phyloP scores from a whole-genome alignment of 768 basidiomycete species.

The Kwoniella shandongensis region DNA sequence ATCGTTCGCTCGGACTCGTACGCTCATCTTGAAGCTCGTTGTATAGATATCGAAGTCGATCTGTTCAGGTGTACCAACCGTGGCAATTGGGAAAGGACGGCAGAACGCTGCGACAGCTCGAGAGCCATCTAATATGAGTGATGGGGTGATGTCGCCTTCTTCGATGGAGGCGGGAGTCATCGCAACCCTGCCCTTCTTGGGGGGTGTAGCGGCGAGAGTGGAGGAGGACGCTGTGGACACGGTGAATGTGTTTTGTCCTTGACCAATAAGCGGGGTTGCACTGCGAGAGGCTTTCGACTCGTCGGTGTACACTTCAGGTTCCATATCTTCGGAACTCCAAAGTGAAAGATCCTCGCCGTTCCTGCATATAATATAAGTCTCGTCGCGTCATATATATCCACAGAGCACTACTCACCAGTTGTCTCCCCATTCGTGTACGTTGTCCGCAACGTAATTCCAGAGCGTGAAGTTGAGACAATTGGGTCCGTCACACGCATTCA shows the following conservation, averaged over 20 bases:
- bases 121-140: constrained; percentile 78
- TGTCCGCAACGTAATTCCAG: constrained; percentile 61
- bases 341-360: constrained; percentile 92
- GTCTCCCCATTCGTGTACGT: constrained; percentile 85
- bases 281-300: constrained; percentile 22
- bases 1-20: constrained; percentile 67
- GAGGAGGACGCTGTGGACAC: constrained; percentile 3
- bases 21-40: constrained; percentile 68
- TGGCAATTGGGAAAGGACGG: constrained; percentile 75
- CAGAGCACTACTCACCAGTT: constrained; percentile 61
- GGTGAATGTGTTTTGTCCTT: background rate
- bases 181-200: constrained; percentile 6
- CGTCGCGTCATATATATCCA: background rate
- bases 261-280: background rate
- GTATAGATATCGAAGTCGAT: constrained; percentile 74
- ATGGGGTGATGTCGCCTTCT: constrained; percentile 35
- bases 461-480: constrained; percentile 55
- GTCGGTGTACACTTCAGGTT: background rate
- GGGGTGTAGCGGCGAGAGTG: constrained; percentile 13
- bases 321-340: constrained; percentile 75
- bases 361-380: constrained; percentile 12
- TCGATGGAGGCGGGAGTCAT: constrained; percentile 32
- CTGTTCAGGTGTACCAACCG: constrained; percentile 66
- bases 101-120: constrained; percentile 80
- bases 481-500: constrained; percentile 55